These are phyloP conservation scores for Ascochyta fabae DNA, from an alignment of 2,329 filamentous ascomycete genomes.

Conservation along the genomic window DNA sequence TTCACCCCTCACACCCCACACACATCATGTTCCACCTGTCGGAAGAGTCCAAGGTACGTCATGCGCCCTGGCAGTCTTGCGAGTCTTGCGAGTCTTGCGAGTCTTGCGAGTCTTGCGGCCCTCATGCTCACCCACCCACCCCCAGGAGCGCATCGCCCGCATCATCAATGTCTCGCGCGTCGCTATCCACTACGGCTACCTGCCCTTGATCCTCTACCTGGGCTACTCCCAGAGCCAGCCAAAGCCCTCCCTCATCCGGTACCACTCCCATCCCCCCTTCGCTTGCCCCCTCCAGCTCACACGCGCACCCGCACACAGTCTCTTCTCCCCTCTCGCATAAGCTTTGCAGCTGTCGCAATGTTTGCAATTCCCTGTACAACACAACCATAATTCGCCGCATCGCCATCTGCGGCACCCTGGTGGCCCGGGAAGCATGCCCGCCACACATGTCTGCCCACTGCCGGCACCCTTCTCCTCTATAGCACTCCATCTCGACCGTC, in stretches of 20 bases:
- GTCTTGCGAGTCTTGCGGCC: too few species aligned
- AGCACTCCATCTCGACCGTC: constrained; percentile 22
- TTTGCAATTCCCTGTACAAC: constrained; percentile 39
- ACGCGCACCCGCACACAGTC: constrained; percentile 25
- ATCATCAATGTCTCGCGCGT: constrained; percentile 94
- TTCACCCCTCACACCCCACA: background rate
- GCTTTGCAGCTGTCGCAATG: background rate
- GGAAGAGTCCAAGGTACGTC: constrained; percentile 89
- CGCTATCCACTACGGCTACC: constrained; percentile 96
- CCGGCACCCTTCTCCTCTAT: constrained; percentile 19
- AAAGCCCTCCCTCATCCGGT: constrained; percentile 80
- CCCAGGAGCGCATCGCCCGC: constrained; percentile 94
- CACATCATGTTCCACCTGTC: constrained; percentile 70
- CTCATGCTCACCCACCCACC: constrained; percentile 29
- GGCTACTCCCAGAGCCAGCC: constrained; percentile 96
- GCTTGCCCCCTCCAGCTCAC: constrained; percentile 23
- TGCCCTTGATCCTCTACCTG: constrained; percentile 95
- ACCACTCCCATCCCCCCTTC: constrained; percentile 14
- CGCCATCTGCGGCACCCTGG: constrained; percentile 24
- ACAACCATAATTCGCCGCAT: constrained; percentile 38
- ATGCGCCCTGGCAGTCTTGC: background rate
- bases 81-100: too few species aligned
- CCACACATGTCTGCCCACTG: constrained; percentile 5
- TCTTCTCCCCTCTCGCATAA: constrained; percentile 50
- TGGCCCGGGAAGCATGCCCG: constrained; percentile 13